A percentile compares a stretch with the other conserved stretches of the same genome.
These are phyloP conservation scores for Boletus barrowsii DNA, from an alignment of 768 basidiomycete species.

Conservation along the genomic window DNA sequence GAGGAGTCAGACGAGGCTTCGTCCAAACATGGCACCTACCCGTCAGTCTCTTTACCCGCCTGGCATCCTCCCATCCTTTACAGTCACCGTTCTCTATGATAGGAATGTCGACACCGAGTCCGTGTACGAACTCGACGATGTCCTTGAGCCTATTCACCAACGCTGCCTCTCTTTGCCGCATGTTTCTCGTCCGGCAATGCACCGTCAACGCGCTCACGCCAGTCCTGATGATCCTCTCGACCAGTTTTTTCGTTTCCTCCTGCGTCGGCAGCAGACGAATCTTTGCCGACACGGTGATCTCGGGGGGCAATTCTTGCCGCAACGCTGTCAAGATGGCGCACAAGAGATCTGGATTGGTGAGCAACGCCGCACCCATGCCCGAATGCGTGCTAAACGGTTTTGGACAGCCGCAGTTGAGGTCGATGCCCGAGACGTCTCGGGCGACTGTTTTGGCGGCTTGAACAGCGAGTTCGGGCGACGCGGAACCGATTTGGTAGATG, in stretches of 20 bases:
- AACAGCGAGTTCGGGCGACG: slow-evolving; percentile 87
- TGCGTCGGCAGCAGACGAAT: slow-evolving; percentile 86
- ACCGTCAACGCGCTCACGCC: slow-evolving; percentile 90
- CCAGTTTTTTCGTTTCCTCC: slow-evolving; percentile 86
- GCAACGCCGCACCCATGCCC: slow-evolving; percentile 96
- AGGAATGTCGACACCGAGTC: slow-evolving; percentile 73
- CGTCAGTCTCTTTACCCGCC: slow-evolving; percentile 68
- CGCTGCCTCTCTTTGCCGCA: slow-evolving; percentile 82
- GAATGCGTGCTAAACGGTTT: slow-evolving; percentile 92
- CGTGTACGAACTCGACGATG: slow-evolving; percentile 81
- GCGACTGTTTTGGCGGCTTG: slow-evolving; percentile 85
- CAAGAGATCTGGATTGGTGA: slow-evolving; percentile 87
- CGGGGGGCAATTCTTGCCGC: slow-evolving; percentile 64
- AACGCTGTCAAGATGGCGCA: slow-evolving; percentile 85
- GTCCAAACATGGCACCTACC: slow-evolving; percentile 41
- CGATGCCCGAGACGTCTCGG: slow-evolving; percentile 89
- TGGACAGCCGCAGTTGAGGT: slow-evolving; percentile 97
- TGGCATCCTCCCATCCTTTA: slow-evolving; percentile 71
- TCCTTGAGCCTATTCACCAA: slow-evolving; percentile 74
- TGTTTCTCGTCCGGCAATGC: slow-evolving; percentile 90
- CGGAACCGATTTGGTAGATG: slow-evolving; percentile 93
- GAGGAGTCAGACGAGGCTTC: neutral
- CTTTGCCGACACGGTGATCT: slow-evolving; percentile 90
- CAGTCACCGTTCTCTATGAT: slow-evolving; percentile 96
- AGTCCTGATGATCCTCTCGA: slow-evolving; percentile 80